Conservation (phyloP, 1,139 yeast species). For the Blastobotrys persicus region DNA sequence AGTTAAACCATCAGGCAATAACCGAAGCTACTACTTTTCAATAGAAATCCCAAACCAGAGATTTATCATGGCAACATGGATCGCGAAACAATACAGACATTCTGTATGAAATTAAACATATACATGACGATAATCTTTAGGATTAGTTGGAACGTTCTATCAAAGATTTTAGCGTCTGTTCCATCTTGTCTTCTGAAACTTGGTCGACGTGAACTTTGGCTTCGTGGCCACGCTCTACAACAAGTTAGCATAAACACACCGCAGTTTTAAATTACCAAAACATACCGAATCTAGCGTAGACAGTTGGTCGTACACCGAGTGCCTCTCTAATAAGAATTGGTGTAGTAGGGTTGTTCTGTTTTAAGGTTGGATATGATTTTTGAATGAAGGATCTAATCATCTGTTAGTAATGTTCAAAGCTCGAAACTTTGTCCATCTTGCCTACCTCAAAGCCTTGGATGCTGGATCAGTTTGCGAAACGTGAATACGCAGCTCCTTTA, state of each 20-base stretch:
- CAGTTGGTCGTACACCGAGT: slow-evolving; percentile 65
- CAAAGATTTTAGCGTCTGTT: slow-evolving; percentile 22
- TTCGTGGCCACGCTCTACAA: slow-evolving; percentile 35
- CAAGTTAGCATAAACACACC: too few relatives aligned
- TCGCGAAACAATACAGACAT: too few relatives aligned
- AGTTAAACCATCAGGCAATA: too few relatives aligned
- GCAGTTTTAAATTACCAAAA: slow-evolving; percentile 11
- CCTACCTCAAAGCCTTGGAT: slow-evolving; percentile 56
- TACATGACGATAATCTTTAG: slow-evolving; percentile 9
- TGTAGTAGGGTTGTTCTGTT: slow-evolving; percentile 52
- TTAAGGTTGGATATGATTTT: slow-evolving; percentile 59
- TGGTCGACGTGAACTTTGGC: slow-evolving; percentile 35
- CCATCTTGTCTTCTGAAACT: slow-evolving; percentile 25
- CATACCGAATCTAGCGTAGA: slow-evolving; percentile 63
- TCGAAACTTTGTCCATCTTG: slow-evolving; percentile 10
- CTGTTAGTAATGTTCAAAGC: slow-evolving; percentile 6
- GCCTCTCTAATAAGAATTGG: slow-evolving; percentile 79
- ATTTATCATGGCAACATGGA: too few relatives aligned
- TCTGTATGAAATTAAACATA: neutral
- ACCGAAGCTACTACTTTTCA: too few relatives aligned
- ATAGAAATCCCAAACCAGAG: too few relatives aligned
- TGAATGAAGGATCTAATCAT: slow-evolving; percentile 54
- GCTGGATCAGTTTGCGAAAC: slow-evolving; percentile 74
- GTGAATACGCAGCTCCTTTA: slow-evolving; percentile 76
- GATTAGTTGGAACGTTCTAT: slow-evolving; percentile 18